phyloP scores from a whole-genome alignment of 2,329 filamentous ascomycete species.

The Daldinia sp. region DNA sequence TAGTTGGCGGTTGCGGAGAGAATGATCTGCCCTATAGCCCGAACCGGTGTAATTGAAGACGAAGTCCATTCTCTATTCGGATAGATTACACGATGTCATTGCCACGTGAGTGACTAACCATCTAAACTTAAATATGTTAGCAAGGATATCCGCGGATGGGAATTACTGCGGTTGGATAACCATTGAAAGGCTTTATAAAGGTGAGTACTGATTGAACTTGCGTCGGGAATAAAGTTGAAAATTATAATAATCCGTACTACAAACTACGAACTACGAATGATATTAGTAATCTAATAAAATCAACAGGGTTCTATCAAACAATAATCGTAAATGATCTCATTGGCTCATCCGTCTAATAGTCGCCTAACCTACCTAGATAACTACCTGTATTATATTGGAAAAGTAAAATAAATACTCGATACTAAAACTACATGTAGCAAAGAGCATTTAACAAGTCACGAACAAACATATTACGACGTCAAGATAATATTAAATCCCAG shows the following conservation, averaged over 20 bases:
- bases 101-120: constrained; percentile 12
- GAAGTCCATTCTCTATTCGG: constrained; percentile 42
- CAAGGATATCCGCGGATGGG: constrained; percentile 19
- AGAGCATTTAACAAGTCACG: not conserved
- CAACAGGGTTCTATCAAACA: not conserved
- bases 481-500: not conserved
- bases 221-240: not conserved
- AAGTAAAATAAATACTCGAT: not conserved
- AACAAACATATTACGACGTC: not conserved
- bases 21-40: constrained; percentile 17
- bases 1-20: constrained; percentile 1
- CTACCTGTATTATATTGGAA: no score
- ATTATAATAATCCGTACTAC: not conserved
- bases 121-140: constrained; percentile 10
- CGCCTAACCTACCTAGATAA: no score
- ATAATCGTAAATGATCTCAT: not conserved
- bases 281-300: not conserved
- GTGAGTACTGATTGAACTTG: not conserved
- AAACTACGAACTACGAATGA: not conserved
- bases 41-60: constrained; percentile 31
- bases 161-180: constrained; percentile 30
- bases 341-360: not conserved
- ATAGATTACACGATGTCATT: constrained; percentile 21
- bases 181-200: not conserved
- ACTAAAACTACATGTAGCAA: not conserved